Conservation (phyloP, 75 land plant species). For the Picea sitchensis region DNA sequence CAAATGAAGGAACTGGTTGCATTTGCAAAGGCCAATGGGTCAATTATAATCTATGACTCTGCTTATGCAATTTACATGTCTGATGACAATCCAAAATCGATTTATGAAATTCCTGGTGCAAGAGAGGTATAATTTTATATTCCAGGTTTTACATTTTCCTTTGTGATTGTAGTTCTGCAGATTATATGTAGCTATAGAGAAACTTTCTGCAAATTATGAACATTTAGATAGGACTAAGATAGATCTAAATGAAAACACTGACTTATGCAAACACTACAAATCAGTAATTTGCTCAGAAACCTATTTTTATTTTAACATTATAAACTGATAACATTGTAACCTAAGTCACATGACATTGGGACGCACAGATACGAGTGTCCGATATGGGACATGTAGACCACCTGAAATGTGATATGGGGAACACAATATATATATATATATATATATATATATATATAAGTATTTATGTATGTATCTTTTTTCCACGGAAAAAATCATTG, state of each 20-base stretch:
- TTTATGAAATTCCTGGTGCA: slow-evolving; percentile 50
- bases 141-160: neutral
- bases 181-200: neutral
- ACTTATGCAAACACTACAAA: neutral
- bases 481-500: no score
- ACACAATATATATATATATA: no score
- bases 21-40: slow-evolving; percentile 46
- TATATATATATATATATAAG: no score
- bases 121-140: slow-evolving; percentile 31
- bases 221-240: neutral
- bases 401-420: no score
- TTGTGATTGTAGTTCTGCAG: no score
- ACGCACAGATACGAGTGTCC: no score
- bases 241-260: neutral
- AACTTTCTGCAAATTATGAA: neutral
- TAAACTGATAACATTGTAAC: no score
- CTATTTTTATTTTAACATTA: no score
- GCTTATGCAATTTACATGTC: slow-evolving; percentile 50
- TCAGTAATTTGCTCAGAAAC: neutral
- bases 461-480: no score
- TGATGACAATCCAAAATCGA: slow-evolving; percentile 43
- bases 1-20: slow-evolving; percentile 42
- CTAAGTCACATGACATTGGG: no score
- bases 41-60: slow-evolving; percentile 47
- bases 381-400: no score